phyloP scores from a whole-genome alignment of 2,329 filamentous ascomycete species.

The Exserohilum turcica region DNA sequence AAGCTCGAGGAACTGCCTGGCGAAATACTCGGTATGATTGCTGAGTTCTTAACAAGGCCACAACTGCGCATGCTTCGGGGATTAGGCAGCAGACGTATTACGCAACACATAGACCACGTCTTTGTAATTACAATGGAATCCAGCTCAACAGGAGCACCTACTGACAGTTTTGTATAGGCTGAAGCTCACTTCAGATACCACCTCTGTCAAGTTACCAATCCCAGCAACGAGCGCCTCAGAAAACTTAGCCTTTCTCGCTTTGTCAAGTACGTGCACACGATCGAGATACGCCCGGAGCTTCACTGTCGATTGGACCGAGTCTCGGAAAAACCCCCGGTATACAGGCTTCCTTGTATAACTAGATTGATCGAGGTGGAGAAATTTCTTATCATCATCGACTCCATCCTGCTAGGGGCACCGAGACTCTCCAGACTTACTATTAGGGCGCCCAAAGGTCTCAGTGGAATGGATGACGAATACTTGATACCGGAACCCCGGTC shows the following conservation, averaged over 20 bases:
- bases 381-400: background rate
- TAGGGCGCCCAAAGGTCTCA: background rate
- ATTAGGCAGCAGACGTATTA: background rate
- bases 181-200: background rate
- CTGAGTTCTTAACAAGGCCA: background rate
- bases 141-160: background rate
- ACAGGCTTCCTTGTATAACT: background rate
- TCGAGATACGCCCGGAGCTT: background rate
- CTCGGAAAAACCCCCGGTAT: too few species aligned
- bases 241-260: conserved; percentile 4
- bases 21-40: conserved; percentile 9
- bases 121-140: conserved; percentile 2
- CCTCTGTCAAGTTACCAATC: conserved; percentile 1
- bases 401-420: background rate
- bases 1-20: conserved; percentile 2
- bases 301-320: background rate
- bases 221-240: background rate
- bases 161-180: conserved; percentile 1
- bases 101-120: conserved; percentile 1
- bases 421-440: background rate
- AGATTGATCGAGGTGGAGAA: background rate
- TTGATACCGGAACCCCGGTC: background rate
- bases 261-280: background rate
- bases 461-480: background rate
- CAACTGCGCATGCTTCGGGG: conserved; percentile 4